Evolutionary conservation across 2,329 filamentous ascomycete species (phyloP).

Genomic region (Epichloe sp.): DNA sequence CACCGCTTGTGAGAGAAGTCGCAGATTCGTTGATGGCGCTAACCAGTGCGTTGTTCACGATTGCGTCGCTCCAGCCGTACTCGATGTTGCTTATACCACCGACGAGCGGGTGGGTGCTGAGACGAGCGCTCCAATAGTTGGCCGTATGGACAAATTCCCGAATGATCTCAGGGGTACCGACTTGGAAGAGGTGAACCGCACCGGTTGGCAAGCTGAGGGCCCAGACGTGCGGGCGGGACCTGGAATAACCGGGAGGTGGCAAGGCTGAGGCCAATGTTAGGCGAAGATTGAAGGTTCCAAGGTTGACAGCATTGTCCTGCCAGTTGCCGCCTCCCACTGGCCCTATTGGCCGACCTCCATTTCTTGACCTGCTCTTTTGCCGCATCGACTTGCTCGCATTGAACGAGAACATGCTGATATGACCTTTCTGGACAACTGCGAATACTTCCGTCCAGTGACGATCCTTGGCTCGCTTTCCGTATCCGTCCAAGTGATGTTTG

Average conservation of each 20-base stretch:
- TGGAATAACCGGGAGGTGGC: constrained; percentile 85
- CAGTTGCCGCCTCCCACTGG: constrained; percentile 93
- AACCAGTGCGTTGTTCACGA: constrained; percentile 52
- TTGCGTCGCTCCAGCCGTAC: constrained; percentile 85
- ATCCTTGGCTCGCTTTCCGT: constrained; percentile 87
- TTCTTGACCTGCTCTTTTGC: constrained; percentile 47
- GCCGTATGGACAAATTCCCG: constrained; percentile 87
- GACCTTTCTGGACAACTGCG: constrained; percentile 89
- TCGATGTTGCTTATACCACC: constrained; percentile 95
- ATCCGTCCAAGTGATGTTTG: constrained; percentile 85
- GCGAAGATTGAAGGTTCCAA: constrained; percentile 76
- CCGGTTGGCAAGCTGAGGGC: constrained; percentile 83
- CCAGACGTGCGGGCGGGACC: constrained; percentile 83
- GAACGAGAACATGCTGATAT: constrained; percentile 90
- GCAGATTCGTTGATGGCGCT: constrained; percentile 36
- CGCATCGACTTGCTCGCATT: constrained; percentile 64
- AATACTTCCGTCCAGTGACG: constrained; percentile 92
- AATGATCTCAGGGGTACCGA: constrained; percentile 86
- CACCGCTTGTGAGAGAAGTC: constrained; percentile 17
- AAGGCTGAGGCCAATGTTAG: constrained; percentile 86
- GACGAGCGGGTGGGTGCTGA: constrained; percentile 85
- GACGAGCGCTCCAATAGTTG: constrained; percentile 93
- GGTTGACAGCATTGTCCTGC: constrained; percentile 88
- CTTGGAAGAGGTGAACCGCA: constrained; percentile 95
- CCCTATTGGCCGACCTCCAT: constrained; percentile 35